These are phyloP conservation scores for Pseudocercospora musae DNA, from an alignment of 2,329 filamentous ascomycete genomes.

Conservation along the genomic window DNA sequence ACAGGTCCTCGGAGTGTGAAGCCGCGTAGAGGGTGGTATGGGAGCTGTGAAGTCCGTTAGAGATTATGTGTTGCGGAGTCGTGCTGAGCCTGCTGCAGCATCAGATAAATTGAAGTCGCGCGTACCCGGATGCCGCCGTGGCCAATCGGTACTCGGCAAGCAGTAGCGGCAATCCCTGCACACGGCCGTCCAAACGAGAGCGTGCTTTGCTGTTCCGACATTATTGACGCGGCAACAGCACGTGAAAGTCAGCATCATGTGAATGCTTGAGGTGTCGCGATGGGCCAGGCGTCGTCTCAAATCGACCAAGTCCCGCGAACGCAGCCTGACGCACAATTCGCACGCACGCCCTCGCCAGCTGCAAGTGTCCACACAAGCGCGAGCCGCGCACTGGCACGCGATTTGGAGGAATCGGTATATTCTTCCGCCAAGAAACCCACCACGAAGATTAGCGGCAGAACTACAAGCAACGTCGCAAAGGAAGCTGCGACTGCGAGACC, in stretches of 20 bases:
- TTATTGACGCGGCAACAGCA: neutral
- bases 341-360: slow-evolving; percentile 6
- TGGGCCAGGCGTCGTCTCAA: slow-evolving; percentile 18
- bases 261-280: neutral
- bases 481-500: neutral
- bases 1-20: neutral
- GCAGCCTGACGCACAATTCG: slow-evolving; percentile 2
- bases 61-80: neutral
- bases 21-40: neutral
- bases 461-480: neutral
- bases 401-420: slow-evolving; percentile 9
- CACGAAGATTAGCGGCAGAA: slow-evolving; percentile 6
- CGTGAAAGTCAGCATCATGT: neutral
- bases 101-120: neutral
- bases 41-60: neutral
- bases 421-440: slow-evolving; percentile 1
- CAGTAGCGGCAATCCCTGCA: neutral
- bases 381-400: slow-evolving; percentile 11
- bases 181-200: neutral
- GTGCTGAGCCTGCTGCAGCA: neutral
- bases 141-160: neutral
- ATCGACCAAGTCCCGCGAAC: slow-evolving; percentile 8
- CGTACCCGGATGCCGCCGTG: neutral
- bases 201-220: neutral
- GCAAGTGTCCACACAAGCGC: slow-evolving; percentile 5